These are phyloP conservation scores for Crepidotus variabilis DNA, from an alignment of 768 basidiomycete genomes.

Conservation along the genomic window DNA sequence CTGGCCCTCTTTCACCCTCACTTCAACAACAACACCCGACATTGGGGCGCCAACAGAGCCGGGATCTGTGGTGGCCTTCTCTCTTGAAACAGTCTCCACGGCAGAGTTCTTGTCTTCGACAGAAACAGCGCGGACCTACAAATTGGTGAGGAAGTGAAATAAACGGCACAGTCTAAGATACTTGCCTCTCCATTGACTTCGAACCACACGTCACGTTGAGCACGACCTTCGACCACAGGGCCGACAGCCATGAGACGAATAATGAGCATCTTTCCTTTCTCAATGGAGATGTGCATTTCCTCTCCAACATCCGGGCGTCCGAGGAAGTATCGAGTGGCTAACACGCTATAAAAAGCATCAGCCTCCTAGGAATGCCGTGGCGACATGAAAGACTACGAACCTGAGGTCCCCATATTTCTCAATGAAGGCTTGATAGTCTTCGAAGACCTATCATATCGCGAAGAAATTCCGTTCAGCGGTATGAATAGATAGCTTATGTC, in stretches of 20 bases:
- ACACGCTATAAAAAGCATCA: constrained; percentile 51
- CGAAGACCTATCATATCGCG: constrained; percentile 68
- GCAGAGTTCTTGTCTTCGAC: constrained; percentile 98
- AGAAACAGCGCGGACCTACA: constrained; percentile 86
- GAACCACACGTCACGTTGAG: constrained; percentile 96
- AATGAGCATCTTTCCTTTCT: constrained; percentile 95
- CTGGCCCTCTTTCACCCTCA: constrained; percentile 95
- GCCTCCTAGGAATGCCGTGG: constrained; percentile 9
- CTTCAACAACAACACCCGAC: constrained; percentile 98
- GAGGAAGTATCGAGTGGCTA: constrained; percentile 97
- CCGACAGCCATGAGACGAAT: constrained; percentile 95
- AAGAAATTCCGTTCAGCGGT: not conserved
- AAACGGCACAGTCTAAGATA: constrained; percentile 4
- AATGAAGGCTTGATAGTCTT: constrained; percentile 93
- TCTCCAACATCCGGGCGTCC: constrained; percentile 88
- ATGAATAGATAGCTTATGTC: not conserved
- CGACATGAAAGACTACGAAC: constrained; percentile 35
- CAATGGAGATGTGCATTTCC: constrained; percentile 96
- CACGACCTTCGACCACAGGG: constrained; percentile 86
- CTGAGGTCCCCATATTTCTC: constrained; percentile 95
- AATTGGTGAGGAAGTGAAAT: constrained; percentile 12
- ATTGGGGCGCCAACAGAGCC: constrained; percentile 97
- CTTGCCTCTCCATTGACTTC: constrained; percentile 94
- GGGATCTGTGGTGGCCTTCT: constrained; percentile 91
- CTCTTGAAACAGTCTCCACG: constrained; percentile 89